Conservation (phyloP, 768 basidiomycete species). For the Calvatia gigantea region DNA sequence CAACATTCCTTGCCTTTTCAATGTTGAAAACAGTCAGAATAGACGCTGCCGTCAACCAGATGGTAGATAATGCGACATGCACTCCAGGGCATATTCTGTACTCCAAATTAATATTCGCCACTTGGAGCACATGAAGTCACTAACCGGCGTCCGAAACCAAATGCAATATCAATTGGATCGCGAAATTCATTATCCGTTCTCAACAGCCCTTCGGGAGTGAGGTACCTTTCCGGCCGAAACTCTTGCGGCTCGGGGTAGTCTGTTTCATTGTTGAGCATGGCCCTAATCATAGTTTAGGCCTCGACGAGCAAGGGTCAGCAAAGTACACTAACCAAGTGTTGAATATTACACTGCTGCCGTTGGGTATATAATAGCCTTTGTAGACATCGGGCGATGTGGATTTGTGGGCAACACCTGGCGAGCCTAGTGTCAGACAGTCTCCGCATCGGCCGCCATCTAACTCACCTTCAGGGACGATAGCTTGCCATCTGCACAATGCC, state of each 20-base stretch:
- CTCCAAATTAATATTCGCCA: background rate
- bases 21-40: conserved; percentile 9
- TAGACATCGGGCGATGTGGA: background rate
- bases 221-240: conserved; percentile 9
- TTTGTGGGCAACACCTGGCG: background rate
- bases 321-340: conserved; percentile 5
- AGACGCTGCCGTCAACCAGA: conserved; percentile 7
- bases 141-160: conserved; percentile 16
- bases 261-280: conserved; percentile 8
- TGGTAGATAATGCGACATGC: conserved; percentile 1
- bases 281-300: background rate
- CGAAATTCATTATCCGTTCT: background rate
- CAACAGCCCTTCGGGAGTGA: conserved; percentile 1
- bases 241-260: conserved; percentile 7
- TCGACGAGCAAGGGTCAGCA: background rate
- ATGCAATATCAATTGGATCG: conserved; percentile 8
- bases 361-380: conserved; percentile 7
- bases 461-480: background rate
- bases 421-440: background rate
- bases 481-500: background rate
- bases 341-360: background rate
- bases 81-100: conserved; percentile 7
- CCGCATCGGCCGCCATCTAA: background rate
- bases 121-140: background rate
- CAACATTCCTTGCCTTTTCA: background rate